Percentiles rank a stretch among this genome's conserved stretches.
Conservation (phyloP, 2,329 filamentous ascomycete genomes). For the Truncatella angustata region DNA sequence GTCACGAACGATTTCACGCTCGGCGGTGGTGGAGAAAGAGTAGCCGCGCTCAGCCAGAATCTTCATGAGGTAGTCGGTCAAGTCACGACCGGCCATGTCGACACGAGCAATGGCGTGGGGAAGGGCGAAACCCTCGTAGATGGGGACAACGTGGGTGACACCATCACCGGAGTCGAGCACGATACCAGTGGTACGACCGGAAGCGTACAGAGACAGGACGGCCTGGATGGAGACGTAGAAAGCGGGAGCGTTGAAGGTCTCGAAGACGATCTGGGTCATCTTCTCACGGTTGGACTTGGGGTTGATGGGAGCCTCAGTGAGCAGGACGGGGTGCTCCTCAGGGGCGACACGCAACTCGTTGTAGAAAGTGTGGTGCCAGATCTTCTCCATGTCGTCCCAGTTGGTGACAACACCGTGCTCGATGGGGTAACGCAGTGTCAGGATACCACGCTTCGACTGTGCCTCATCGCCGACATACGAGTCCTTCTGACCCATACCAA, state of each 20-base stretch:
- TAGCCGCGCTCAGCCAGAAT: conserved; percentile 99
- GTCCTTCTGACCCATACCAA: conserved; percentile 99
- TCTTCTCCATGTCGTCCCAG: conserved; percentile 99
- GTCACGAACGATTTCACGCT: conserved; percentile 99
- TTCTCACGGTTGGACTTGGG: conserved; percentile 99
- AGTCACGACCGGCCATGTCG: conserved; percentile 99
- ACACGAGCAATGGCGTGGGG: conserved; percentile 99
- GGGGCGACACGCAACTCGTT: conserved; percentile 99
- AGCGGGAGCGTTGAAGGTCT: conserved; percentile 99
- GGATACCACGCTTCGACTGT: conserved; percentile 99
- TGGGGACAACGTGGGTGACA: conserved; percentile 99
- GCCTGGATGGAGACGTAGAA: conserved; percentile 99
- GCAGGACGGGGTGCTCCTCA: conserved; percentile 98
- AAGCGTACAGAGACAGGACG: conserved; percentile 98
- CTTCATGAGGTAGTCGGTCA: conserved; percentile 99
- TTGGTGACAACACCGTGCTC: conserved; percentile 99
- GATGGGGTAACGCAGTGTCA: conserved; percentile 98
- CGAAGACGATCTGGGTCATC: conserved; percentile 99
- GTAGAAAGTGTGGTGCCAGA: conserved; percentile 99
- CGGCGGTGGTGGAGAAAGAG: conserved; percentile 99
- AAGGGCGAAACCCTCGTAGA: conserved; percentile 99
- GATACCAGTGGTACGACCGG: conserved; percentile 99
- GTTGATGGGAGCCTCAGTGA: conserved; percentile 99
- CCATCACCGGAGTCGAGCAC: conserved; percentile 99
- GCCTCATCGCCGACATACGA: conserved; percentile 99